Conservation (phyloP, 305 asterid genomes). For the Nicotiana rustica region DNA sequence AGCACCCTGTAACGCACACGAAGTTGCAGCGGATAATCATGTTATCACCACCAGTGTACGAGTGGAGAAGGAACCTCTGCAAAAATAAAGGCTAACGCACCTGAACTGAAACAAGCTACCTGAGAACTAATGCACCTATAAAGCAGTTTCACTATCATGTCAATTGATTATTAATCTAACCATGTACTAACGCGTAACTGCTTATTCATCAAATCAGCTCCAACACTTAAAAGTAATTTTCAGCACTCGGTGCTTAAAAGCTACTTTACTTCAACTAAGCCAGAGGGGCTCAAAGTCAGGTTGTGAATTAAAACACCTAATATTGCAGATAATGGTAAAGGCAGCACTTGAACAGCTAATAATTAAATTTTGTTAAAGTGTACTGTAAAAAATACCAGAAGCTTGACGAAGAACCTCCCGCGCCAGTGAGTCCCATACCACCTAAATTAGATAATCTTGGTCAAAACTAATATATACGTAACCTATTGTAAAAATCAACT, state of each 20-base stretch:
- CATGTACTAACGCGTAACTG: not conserved
- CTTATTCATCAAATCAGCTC: too few relatives aligned
- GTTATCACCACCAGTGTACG: not conserved
- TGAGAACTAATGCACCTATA: constrained; percentile 2
- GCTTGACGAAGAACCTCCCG: constrained; percentile 84
- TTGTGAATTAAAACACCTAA: not conserved
- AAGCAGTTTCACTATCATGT: not conserved
- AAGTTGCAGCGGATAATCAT: constrained; percentile 17
- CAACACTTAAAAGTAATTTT: too few relatives aligned
- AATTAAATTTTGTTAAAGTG: not conserved
- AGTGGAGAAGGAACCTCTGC: not conserved
- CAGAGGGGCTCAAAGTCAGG: not conserved
- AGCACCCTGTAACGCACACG: constrained; percentile 8
- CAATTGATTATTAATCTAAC: not conserved
- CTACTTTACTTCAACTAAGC: too few relatives aligned
- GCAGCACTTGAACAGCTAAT: constrained; percentile 26
- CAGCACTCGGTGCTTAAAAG: too few relatives aligned
- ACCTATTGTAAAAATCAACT: not conserved
- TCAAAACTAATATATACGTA: not conserved
- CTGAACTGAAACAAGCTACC: constrained; percentile 16
- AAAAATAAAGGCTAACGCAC: constrained; percentile 4
- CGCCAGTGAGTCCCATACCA: constrained; percentile 86
- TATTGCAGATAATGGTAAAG: constrained; percentile 19
- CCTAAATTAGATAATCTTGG: constrained; percentile 51
- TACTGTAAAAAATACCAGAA: constrained; percentile 61